Evolutionary conservation across 441 rosid genomes (phyloP), one percentile per base, ranked within the genome.

Genomic region (Geranium incanum): DNA sequence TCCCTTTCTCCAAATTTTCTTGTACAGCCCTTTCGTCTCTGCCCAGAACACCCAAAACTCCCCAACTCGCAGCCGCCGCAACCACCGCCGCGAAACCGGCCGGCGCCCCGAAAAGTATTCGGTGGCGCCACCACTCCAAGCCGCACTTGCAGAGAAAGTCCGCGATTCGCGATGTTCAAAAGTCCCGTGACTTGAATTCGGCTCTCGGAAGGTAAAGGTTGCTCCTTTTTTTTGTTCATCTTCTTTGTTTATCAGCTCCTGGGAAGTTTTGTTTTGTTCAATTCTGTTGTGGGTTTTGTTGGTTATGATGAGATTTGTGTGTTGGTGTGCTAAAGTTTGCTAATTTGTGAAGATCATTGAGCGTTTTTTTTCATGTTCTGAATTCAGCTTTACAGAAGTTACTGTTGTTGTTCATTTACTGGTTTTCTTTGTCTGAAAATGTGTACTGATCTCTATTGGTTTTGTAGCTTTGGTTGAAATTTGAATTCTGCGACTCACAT

Each of bases 131-230:
- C 66, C 86, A 84, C 76, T 79, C 94, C 13, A 84, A 75, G 76
- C 76, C 81, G 6, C 91, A 86, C 81, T 71, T 83, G 23, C 77
- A 79, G 45, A 85, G 97, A 74, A 84, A 91, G 83, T 80, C 88
- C 50, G 93, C 89, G 66, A 79, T 89, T 68, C 75, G 77, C 57
- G 82, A 87, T 75, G 79, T 93, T 39, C 86, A 84, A 67, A 78
- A 75, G 23, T 87, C 96, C 68, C 21, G 84, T 1, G 86, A 86
- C 77, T 80, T 88, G 70, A 70, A 71, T 60, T 81, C 86, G 9
- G 82, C 95, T 67, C 91, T 93, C 28, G 76, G 84, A n/a, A 86
- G 91, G 92, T 89, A 52, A 52, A 52, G 60, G 16, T 50, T 69
- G 28, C 68, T 38, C 55, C 37, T 48, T 36, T 0, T 68, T 33